Evolutionary conservation across 2,329 filamentous ascomycete species (phyloP).

Genomic region (Arthrinium phaeospermum): DNA sequence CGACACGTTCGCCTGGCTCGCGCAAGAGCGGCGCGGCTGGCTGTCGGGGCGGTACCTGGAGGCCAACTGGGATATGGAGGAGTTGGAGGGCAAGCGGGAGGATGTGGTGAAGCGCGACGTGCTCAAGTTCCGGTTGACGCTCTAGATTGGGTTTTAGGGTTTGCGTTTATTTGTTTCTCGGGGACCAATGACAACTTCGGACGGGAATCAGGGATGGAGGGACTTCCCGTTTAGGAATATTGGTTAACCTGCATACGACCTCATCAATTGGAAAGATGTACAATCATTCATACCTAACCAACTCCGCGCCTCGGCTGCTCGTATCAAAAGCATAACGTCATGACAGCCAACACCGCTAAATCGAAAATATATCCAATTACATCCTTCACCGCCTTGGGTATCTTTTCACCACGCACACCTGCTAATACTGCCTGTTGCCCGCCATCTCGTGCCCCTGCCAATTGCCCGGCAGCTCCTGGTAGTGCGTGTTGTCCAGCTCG

Average conservation of each 20-base stretch:
- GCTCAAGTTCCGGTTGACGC: slow-evolving; percentile 29
- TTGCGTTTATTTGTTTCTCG: not conserved
- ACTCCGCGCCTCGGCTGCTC: too few relatives aligned
- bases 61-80: slow-evolving; percentile 46
- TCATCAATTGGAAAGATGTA: too few relatives aligned
- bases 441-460: not conserved
- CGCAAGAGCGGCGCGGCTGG: slow-evolving; percentile 37
- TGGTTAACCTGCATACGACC: too few relatives aligned
- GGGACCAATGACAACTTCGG: not conserved
- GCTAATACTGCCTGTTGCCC: not conserved
- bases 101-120: slow-evolving; percentile 37
- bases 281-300: too few relatives aligned
- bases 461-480: not conserved
- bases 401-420: not conserved
- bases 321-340: too few relatives aligned
- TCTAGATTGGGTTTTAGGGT: not conserved
- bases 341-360: too few relatives aligned
- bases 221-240: not conserved
- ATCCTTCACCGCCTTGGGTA: too few relatives aligned
- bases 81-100: slow-evolving; percentile 37
- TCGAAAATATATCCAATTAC: too few relatives aligned
- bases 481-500: not conserved
- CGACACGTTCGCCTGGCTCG: slow-evolving; percentile 39
- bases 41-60: slow-evolving; percentile 45
- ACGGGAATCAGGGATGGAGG: not conserved